phyloP scores from a whole-genome alignment of 1,284 basidiomycete genomes.

The Apiotrichum sp. region DNA sequence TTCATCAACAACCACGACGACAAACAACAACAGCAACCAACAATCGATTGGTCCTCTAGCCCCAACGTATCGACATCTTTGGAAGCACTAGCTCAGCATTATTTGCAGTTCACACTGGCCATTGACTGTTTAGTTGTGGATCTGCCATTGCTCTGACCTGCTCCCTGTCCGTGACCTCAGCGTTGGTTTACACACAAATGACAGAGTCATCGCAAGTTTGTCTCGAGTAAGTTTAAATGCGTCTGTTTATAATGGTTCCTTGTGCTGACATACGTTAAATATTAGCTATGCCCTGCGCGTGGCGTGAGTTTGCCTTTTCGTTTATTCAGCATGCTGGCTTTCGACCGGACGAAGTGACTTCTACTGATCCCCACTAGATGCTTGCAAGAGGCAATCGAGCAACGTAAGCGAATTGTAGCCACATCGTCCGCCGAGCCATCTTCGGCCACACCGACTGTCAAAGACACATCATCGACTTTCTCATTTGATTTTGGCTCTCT shows the following conservation, averaged over 20 bases:
- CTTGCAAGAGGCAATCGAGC: slow-evolving; percentile 24
- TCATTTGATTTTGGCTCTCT: slow-evolving; percentile 34
- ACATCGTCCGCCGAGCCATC: background rate
- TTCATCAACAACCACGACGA: no score
- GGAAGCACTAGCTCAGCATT: no score
- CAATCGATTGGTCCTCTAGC: no score
- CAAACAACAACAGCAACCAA: no score
- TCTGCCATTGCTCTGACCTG: no score
- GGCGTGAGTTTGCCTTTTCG: slow-evolving; percentile 21
- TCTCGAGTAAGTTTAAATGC: background rate
- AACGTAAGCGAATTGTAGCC: slow-evolving; percentile 10
- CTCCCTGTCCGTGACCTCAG: background rate
- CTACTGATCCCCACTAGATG: slow-evolving; percentile 16
- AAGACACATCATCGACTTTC: slow-evolving; percentile 24
- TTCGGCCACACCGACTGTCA: background rate
- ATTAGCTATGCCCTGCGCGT: slow-evolving; percentile 34
- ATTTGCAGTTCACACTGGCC: no score
- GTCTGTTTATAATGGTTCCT: background rate
- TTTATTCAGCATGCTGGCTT: background rate
- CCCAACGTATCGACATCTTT: no score
- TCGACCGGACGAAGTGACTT: no score
- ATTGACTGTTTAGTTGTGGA: no score
- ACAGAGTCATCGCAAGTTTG: background rate
- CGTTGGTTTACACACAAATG: background rate
- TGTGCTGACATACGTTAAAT: background rate